Percentiles rank a stretch among this genome's conserved stretches.
Evolutionary conservation across 495 filamentous ascomycete species (phyloP).

Genomic region (Lepraria neglecta): DNA sequence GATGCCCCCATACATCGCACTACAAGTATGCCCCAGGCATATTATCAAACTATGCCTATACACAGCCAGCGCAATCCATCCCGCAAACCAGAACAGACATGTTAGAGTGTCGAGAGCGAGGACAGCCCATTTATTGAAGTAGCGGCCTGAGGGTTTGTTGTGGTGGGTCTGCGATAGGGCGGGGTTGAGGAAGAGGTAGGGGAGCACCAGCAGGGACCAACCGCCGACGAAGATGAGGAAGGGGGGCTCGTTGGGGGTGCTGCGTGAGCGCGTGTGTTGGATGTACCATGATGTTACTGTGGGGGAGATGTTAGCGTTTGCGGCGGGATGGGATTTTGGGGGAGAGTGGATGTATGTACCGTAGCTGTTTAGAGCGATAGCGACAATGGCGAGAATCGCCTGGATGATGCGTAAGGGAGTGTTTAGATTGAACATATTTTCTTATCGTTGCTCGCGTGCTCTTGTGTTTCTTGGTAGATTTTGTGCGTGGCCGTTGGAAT

Average conservation of each 20-base stretch:
- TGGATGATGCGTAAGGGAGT: constrained; percentile 60
- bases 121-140: constrained; percentile 37
- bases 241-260: constrained; percentile 47
- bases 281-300: constrained; percentile 32
- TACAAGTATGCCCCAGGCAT: constrained; percentile 46
- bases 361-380: constrained; percentile 66
- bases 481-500: constrained; percentile 11
- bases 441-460: background rate
- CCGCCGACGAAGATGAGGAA: constrained; percentile 70
- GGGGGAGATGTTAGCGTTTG: constrained; percentile 3
- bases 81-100: constrained; percentile 85
- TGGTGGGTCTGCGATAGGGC: constrained; percentile 50
- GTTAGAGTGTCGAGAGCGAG: constrained; percentile 63
- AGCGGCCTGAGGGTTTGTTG: constrained; percentile 42
- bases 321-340: background rate
- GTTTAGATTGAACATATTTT: constrained; percentile 45
- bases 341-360: constrained; percentile 46
- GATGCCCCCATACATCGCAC: constrained; percentile 44
- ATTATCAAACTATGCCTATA: constrained; percentile 42
- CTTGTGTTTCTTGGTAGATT: background rate
- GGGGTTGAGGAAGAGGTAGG: constrained; percentile 60
- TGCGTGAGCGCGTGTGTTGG: constrained; percentile 34
- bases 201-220: constrained; percentile 63
- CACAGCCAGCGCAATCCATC: constrained; percentile 67
- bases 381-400: constrained; percentile 59